Evolutionary conservation across 2,329 filamentous ascomycete genomes (phyloP), one percentile per base, ranked within the genome.

Genomic region (Hawksworthiomyces lignivorus): DNA sequence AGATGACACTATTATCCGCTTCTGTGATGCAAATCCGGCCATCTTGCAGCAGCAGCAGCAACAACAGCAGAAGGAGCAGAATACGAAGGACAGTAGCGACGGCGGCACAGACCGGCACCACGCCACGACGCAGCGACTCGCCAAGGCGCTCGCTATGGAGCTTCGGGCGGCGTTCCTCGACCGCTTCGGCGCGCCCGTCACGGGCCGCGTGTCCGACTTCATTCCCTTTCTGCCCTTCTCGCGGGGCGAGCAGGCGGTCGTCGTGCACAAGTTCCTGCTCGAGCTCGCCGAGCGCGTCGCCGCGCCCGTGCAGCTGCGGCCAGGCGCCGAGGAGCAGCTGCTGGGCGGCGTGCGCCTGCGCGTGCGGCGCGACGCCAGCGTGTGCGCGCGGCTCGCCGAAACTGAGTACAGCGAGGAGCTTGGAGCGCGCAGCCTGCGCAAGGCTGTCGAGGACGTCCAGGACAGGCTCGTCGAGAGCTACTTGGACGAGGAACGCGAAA

Each of bases 201-300:
- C 41, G 3, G 45, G 45, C 10, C 45, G 45, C 20, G 37, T 47
- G 29, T 47, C 45, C 8, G 41, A 41, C 14, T 35, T 47, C 18
- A 44, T 47, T 9, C 45, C 45, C 19, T 47, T 47, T 9, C 12
- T 47, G 41, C 41, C 45, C 28, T 47, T 47, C 11, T 47, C 45
- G 26, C 21, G 10, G 26, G 41, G 41, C 24, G 45, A 47, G 35
- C 45, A 47, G 35, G 41, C 41, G 7, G 45, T 44, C 3, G 45
- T 47, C 19, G 26, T 29, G 15, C 45, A 47, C 41, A 47, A 47
- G 30, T 47, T 44, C 15, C 19, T 44, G 32, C 12, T 39, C 12
- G 38, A 41, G 15, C 30, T 47, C n/a, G 19, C 30, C 2, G 30
- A 33, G n/a, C 15, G 24, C 8, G 41, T 44, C 4, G 33, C 45